phyloP scores from a whole-genome alignment of 1,284 basidiomycete genomes.

The Peniophora sp. region DNA sequence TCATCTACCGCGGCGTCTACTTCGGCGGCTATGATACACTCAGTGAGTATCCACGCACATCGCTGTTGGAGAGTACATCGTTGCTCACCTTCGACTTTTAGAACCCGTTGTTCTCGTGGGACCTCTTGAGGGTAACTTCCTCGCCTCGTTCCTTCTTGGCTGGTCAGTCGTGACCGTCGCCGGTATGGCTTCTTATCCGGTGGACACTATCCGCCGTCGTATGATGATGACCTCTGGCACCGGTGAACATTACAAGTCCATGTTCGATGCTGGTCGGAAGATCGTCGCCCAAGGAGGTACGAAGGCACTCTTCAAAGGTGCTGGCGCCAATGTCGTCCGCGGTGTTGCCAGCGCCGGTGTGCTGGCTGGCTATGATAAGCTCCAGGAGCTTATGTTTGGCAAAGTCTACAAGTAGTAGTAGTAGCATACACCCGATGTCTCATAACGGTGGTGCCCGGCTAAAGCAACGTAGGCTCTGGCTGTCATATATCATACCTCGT shows the following conservation, averaged over 20 bases:
- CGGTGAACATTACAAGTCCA: constrained; percentile 84
- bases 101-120: constrained; percentile 90
- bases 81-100: constrained; percentile 22
- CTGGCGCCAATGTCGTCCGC: constrained; percentile 97
- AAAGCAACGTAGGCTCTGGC: too few relatives aligned
- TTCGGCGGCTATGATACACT: constrained; percentile 93
- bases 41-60: constrained; percentile 41
- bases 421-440: too few relatives aligned
- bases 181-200: constrained; percentile 92
- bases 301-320: constrained; percentile 90
- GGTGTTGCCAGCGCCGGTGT: constrained; percentile 98
- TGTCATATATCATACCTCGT: too few relatives aligned
- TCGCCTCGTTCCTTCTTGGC: constrained; percentile 85
- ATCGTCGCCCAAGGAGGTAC: constrained; percentile 88
- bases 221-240: constrained; percentile 95
- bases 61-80: background rate
- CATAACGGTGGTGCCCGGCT: too few relatives aligned
- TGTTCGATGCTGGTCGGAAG: constrained; percentile 70
- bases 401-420: constrained; percentile 96
- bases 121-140: constrained; percentile 82
- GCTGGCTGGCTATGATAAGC: constrained; percentile 88
- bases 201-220: constrained; percentile 93
- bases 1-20: constrained; percentile 95
- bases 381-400: constrained; percentile 88
- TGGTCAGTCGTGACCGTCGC: constrained; percentile 95